Base-by-base conservation (phyloP, 306 rosid genomes). In the Luffa acutangula region DNA sequence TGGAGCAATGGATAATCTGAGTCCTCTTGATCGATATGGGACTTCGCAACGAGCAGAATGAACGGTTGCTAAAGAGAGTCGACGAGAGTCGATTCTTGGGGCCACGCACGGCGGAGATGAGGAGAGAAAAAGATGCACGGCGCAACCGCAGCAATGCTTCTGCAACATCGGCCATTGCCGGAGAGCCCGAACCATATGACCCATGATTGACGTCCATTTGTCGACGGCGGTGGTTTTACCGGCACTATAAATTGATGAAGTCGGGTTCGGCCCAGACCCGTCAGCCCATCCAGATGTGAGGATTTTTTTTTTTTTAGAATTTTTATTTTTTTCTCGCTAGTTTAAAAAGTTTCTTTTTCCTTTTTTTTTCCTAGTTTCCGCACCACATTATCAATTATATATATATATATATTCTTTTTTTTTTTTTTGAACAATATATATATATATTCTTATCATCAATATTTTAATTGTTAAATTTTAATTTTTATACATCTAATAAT, bases 111-210 rank as follows among this genome's bases (percentile, higher is more conserved):
- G 58, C 52, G 79, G 45, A 17, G 83, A 66, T 18, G 86, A 80
- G 75, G 51, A 15, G 14, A 83, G 66, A 42, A 85, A 71, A 46
- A 52, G 83, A 73, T 75, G 87, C 7, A 80, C 36, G 43, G 82
- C 43, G 82, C 42, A 75, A 1, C 62, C 63, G 52, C 60, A 83
- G 56, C 75, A 72, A 72, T 56, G 85, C 13, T 70, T 80, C 73
- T 80, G 93, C 77, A 82, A 11, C 75, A 84, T 83, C 80, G 92
- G 88, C 80, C 89, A 89, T 52, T 83, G 93, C 87, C 93, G 81
- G 41, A 91, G 85, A 74, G 89, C 84, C 36, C 96, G 86, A 36
- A 86, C 82, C 73, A 84, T 51, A 60, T 83, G 95, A 52, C 81
- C 79, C 91, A 85, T 90, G 73, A 39, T 42, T 14, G 57, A 11